These are phyloP conservation scores for Vanrija humicola DNA, from an alignment of 1,284 basidiomycete species.

Conservation along the genomic window DNA sequence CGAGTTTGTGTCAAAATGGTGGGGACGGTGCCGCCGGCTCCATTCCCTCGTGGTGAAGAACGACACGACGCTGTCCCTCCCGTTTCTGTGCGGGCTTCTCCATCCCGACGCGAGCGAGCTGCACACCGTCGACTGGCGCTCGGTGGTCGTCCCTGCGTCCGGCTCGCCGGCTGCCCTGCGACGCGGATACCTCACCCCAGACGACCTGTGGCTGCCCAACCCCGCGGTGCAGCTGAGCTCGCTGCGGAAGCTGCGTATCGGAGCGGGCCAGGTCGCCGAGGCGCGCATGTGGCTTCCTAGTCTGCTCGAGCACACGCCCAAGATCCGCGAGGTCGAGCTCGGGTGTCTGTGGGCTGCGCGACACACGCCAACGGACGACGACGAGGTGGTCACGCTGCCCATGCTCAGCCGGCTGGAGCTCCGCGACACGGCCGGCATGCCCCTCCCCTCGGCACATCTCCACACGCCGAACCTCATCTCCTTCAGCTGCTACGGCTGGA, in stretches of 20 bases:
- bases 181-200: neutral
- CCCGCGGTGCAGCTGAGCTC: neutral
- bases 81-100: slow-evolving; percentile 4
- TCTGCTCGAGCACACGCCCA: neutral
- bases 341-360: neutral
- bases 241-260: neutral
- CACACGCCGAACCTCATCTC: slow-evolving; percentile 13
- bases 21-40: neutral
- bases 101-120: neutral
- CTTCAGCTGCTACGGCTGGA: slow-evolving; percentile 11
- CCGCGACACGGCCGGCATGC: neutral
- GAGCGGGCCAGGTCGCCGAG: neutral
- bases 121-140: neutral
- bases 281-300: neutral
- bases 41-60: too few relatives aligned
- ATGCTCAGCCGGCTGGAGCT: slow-evolving; percentile 2
- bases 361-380: neutral
- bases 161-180: neutral
- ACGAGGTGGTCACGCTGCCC: neutral
- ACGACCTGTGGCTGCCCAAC: neutral
- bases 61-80: too few relatives aligned
- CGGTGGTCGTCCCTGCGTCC: neutral
- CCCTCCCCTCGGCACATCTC: neutral
- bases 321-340: neutral
- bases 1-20: neutral